Evolutionary conservation across 257 asterid species (phyloP).

Genomic region (Buddleja alternifolia): DNA sequence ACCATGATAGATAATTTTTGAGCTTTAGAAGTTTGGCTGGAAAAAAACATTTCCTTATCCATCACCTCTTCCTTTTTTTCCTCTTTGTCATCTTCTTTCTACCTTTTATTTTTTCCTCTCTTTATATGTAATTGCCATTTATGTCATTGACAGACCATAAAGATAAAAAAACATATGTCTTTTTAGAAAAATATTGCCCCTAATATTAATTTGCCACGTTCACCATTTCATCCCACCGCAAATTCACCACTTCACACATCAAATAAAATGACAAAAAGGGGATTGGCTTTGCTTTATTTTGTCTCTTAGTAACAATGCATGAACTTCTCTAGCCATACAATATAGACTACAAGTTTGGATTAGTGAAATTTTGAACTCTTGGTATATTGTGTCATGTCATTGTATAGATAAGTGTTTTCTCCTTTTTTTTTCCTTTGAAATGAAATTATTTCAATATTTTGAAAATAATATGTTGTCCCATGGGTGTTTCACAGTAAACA

Average conservation of each 20-base stretch:
- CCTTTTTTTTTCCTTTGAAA: no score
- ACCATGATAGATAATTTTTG: neutral
- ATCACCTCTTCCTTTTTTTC: slow-evolving; percentile 3
- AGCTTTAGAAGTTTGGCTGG: neutral
- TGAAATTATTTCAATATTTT: no score
- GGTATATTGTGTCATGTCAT: no score
- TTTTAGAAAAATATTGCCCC: neutral
- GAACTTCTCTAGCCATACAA: no score
- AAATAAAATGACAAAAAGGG: slow-evolving; percentile 16
- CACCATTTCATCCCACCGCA: slow-evolving; percentile 30
- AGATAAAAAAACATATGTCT: neutral
- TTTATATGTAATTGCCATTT: neutral
- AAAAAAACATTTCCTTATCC: neutral
- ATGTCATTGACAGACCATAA: neutral
- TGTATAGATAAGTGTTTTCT: no score
- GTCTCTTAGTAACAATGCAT: neutral
- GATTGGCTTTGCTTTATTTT: slow-evolving; percentile 5
- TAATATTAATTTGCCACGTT: slow-evolving; percentile 25
- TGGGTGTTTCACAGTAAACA: no score
- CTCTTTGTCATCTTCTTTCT: neutral
- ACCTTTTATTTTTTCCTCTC: neutral
- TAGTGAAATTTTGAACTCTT: no score
- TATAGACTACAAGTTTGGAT: no score
- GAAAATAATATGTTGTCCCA: no score
- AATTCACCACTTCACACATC: slow-evolving; percentile 25